A percentile compares a stretch with the other conserved stretches of the same genome.
Evolutionary conservation across 2,329 filamentous ascomycete species (phyloP).

Genomic region (Stagonosporopsis vannaccii): DNA sequence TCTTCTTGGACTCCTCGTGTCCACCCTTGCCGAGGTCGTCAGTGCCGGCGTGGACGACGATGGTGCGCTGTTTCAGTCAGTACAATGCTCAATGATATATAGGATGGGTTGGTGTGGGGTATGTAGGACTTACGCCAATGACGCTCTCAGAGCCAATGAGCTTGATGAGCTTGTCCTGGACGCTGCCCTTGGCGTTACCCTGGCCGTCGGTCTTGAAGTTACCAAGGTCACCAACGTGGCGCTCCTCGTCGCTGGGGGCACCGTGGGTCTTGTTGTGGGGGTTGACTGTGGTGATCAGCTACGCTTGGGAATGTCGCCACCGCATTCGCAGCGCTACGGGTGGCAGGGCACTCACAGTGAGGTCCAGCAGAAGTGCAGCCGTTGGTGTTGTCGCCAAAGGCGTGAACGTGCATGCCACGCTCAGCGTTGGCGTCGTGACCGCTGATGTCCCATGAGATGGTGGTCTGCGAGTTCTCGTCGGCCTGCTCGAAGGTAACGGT

Average conservation of each 20-base stretch:
- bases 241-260: conserved; percentile 78
- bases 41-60: conserved; percentile 93
- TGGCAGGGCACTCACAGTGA: conserved; percentile 77
- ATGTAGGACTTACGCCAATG: conserved; percentile 72
- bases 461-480: conserved; percentile 81
- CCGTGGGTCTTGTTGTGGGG: conserved; percentile 92
- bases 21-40: conserved; percentile 95
- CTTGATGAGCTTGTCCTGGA: conserved; percentile 86
- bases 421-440: conserved; percentile 94
- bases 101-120: neutral
- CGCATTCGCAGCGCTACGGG: neutral
- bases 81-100: neutral
- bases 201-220: conserved; percentile 96
- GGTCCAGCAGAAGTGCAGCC: conserved; percentile 98
- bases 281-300: conserved; percentile 73
- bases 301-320: conserved; percentile 14
- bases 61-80: conserved; percentile 72
- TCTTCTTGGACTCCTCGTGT: conserved; percentile 96
- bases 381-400: conserved; percentile 99
- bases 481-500: conserved; percentile 95
- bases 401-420: conserved; percentile 98
- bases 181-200: conserved; percentile 85
- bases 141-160: conserved; percentile 95
- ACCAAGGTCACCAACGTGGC: conserved; percentile 96
- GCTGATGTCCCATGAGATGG: conserved; percentile 88